A percentile compares a stretch with the other conserved stretches of the same genome.
Conservation (phyloP, 345 rosid genomes). For the Citrus inodora region DNA sequence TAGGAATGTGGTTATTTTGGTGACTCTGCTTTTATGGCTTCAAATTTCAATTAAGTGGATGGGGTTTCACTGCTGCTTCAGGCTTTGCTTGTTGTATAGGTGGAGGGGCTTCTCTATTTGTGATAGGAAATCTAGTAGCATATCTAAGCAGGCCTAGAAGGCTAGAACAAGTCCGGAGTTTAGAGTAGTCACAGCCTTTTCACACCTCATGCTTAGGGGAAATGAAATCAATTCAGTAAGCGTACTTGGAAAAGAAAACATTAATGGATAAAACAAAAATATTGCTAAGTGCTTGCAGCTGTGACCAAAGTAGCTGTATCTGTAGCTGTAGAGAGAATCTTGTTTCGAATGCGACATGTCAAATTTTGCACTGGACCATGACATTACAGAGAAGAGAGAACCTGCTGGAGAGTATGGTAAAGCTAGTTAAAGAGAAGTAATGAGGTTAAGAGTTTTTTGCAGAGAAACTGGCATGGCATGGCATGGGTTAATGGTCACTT, state of each 20-base stretch:
- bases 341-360: slow-evolving; percentile 30
- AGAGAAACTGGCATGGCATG: slow-evolving; percentile 20
- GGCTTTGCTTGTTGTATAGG: slow-evolving; percentile 8
- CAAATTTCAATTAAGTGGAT: neutral
- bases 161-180: slow-evolving; percentile 1
- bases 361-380: slow-evolving; percentile 14
- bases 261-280: neutral
- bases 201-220: neutral
- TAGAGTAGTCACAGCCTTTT: slow-evolving; percentile 18
- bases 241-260: neutral
- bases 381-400: slow-evolving; percentile 22
- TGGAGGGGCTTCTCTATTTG: slow-evolving; percentile 11
- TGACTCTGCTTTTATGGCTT: slow-evolving; percentile 19
- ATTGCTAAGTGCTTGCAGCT: neutral
- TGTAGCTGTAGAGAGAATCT: slow-evolving; percentile 13
- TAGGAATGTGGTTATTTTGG: slow-evolving; percentile 30
- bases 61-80: slow-evolving; percentile 1
- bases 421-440: slow-evolving; percentile 14
- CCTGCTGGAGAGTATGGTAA: slow-evolving; percentile 6
- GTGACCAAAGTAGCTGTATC: neutral
- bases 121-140: slow-evolving; percentile 17
- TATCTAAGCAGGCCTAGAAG: slow-evolving; percentile 10
- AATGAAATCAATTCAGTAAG: neutral
- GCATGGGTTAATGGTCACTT: slow-evolving; percentile 22
- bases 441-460: slow-evolving; percentile 18